Conservation (phyloP, 805 yeast species). For the Vanderwaltozyma yarrowii region DNA sequence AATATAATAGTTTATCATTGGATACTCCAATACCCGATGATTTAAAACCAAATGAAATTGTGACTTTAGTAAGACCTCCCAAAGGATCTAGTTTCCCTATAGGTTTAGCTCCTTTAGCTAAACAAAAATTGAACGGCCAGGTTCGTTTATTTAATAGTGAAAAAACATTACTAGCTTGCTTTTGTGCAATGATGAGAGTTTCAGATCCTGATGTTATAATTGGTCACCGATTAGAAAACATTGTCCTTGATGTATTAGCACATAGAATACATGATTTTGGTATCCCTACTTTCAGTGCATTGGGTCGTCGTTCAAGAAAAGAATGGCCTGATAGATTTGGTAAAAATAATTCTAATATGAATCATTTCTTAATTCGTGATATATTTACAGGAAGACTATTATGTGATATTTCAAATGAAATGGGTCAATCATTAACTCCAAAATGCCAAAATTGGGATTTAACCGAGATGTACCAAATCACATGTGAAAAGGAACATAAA, state of each 20-base stretch:
- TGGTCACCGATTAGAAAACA: constrained; percentile 78
- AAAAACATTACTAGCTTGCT: constrained; percentile 58
- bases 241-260: constrained; percentile 67
- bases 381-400: constrained; percentile 76
- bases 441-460: constrained; percentile 94
- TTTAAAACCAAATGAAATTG: constrained; percentile 45
- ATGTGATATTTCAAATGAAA: constrained; percentile 88
- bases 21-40: constrained; percentile 64
- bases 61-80: constrained; percentile 72
- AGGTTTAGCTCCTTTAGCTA: constrained; percentile 56
- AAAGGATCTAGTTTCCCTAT: constrained; percentile 63
- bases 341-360: constrained; percentile 39
- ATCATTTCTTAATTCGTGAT: constrained; percentile 50
- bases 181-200: constrained; percentile 59
- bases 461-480: constrained; percentile 79
- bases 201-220: constrained; percentile 87
- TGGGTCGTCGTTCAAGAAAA: constrained; percentile 75
- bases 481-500: constrained; percentile 51
- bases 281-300: constrained; percentile 64
- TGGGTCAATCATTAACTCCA: constrained; percentile 85
- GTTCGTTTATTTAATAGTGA: constrained; percentile 63
- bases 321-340: constrained; percentile 72
- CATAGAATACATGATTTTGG: constrained; percentile 70
- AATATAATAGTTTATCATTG: constrained; percentile 58
- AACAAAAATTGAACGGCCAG: constrained; percentile 35